Percentiles rank a stretch among this genome's conserved stretches.
Evolutionary conservation across 2,329 filamentous ascomycete genomes (phyloP).

Genomic region (Talaromyces pinophilus): DNA sequence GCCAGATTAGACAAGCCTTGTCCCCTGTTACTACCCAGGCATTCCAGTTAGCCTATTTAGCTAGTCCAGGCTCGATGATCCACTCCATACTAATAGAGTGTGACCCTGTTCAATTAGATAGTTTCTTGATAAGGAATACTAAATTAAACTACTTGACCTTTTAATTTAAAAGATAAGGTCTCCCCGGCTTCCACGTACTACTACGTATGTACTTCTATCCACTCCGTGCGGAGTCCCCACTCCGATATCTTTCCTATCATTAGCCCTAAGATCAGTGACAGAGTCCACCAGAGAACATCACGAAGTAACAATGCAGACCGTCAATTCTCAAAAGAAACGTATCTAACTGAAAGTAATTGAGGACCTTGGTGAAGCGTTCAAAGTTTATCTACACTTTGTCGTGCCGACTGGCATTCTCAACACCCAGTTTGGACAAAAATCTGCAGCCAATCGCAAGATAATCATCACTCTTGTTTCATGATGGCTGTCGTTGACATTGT

Average conservation of each 20-base stretch:
- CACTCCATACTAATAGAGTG: background rate
- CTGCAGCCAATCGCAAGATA: background rate
- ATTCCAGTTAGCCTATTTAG: background rate
- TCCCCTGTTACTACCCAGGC: background rate
- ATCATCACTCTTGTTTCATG: background rate
- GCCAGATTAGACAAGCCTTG: background rate
- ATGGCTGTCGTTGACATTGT: background rate
- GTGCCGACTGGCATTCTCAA: background rate
- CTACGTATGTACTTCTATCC: background rate
- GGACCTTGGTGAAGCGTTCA: background rate
- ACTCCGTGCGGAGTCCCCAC: background rate
- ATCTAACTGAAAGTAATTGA: background rate
- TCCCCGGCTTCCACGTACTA: background rate
- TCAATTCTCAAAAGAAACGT: background rate
- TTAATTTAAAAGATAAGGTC: background rate
- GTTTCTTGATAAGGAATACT: background rate
- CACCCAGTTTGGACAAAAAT: background rate
- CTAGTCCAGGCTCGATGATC: background rate
- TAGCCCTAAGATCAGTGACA: background rate
- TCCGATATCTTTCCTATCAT: background rate
- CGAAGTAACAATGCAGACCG: background rate
- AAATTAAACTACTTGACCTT: background rate
- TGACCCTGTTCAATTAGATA: background rate
- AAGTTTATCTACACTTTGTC: background rate
- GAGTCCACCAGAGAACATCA: background rate